Evolutionary conservation across 345 rosid genomes (phyloP), one percentile per base, ranked within the genome.

Genomic region (Lenwebbia sp.): DNA sequence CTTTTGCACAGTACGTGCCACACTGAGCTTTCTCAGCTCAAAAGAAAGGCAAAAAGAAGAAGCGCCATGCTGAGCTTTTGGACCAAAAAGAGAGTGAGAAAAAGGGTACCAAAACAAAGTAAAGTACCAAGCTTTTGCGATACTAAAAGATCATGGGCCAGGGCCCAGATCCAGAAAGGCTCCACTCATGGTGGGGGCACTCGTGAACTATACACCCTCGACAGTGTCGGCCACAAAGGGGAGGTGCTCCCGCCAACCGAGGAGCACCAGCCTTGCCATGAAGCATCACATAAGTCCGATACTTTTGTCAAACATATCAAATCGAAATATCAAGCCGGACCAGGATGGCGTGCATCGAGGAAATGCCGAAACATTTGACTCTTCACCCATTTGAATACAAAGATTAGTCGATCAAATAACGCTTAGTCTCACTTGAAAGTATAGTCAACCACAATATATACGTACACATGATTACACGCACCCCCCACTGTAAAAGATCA

Each of bases 181-280:
- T 70, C 78, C 78, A 4, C 78, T 19, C 78, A 70, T 70, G 23
- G 78, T 70, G 78, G 78, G 57, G 78, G 7, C 78, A 70, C 47
- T 33, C 78, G 26, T 19, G 47, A 70, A 37, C 78, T 10, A 70
- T 19, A 70, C 21, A 62, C 78, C 78, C 37, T 70, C 25, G 78
- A 70, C 78, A 70, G 78, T 70, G 78, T 70, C 78, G 78, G 78
- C 78, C 78, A 70, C 78, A 37, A 70, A 70, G 37, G 78, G 44
- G 26, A 19, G 47, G 78, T 19, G 78, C 10, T 10, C 78, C 78
- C 78, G 7, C 78, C 47, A 70, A 70, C 33, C 26, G 25, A 70
- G 78, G 78, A 70, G 47, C 78, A 19, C 78, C 78, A 13, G 47
- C 78, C 78, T 4, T 2, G 25, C 25, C 6, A 7, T 3, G 25